Evolutionary conservation across 2,329 filamentous ascomycete genomes (phyloP), one percentile per base, ranked within the genome.

Genomic region (Fusarium algeriense): DNA sequence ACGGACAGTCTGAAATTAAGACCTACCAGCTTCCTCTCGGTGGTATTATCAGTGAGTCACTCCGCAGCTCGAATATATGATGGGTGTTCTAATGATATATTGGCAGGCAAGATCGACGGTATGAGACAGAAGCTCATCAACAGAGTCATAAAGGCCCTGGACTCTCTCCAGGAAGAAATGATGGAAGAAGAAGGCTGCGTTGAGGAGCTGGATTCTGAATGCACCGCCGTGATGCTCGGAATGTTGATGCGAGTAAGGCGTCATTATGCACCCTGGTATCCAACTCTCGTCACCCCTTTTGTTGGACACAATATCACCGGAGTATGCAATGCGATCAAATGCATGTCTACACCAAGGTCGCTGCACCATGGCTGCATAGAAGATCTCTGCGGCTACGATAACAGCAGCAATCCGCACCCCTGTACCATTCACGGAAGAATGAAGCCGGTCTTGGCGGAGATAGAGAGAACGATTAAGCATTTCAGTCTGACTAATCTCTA

Each of bases 111-210:
- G 2, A 19, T 66, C 7, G 41, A 40, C 14, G 5, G 0, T 1
- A 40, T 2, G 7, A 49, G 43, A 12, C 20, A 41, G 20, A 5
- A 40, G 7, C 5, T 41, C 0, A n/a, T 67, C 5, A 3, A 7
- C 0, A 14, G 4, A 13, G 0, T 40, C 3, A 6, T 44, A 0
- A 12, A 2, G 0, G 23, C 3, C 0, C 7, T 64, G 1, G 11
- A 53, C 6, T 6, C 14, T 9, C 40, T 58, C 3, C 30, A 32
- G 1, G 1, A 37, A 9, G 4, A 1, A 6, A 40, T 66, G 8
- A 9, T 3, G 5, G 15, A 2, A 6, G 23, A 37, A 9, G 0
- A 3, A 0, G n/a, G 5, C 12, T 63, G 54, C n/a, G 0, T 13
- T 17, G 0, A 11, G 8, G 4, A 20, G 6, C 12, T 19, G 5